A percentile compares a stretch with the other conserved stretches of the same genome.
Evolutionary conservation across 129 eudicot genomes (phyloP).

Genomic region (Chrysanthemum seticuspe): DNA sequence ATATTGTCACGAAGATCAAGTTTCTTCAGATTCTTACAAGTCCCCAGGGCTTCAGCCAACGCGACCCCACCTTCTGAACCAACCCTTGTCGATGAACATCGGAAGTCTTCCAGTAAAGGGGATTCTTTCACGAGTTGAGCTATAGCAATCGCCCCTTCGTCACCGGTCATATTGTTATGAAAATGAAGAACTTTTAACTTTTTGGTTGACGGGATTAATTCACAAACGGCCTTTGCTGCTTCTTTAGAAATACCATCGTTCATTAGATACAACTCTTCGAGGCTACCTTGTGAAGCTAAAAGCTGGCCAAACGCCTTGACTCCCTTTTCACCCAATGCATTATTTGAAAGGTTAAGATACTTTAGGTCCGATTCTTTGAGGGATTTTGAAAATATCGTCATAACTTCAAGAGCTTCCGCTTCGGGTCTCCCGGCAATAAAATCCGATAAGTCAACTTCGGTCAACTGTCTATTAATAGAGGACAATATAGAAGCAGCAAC

Average conservation of each 20-base stretch:
- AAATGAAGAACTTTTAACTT: constrained; percentile 51
- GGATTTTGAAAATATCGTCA: constrained; percentile 49
- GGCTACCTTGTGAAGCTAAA: constrained; percentile 50
- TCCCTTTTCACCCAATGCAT: constrained; percentile 74
- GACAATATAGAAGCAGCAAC: constrained; percentile 49
- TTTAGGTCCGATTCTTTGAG: constrained; percentile 46
- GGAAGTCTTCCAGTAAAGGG: constrained; percentile 51
- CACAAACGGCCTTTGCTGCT: constrained; percentile 49
- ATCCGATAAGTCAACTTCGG: constrained; percentile 62
- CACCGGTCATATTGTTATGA: constrained; percentile 76
- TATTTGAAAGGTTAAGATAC: constrained; percentile 53
- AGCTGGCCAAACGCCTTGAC: constrained; percentile 55
- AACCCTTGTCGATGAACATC: constrained; percentile 66
- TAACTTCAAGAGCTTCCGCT: constrained; percentile 65
- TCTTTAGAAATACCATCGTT: constrained; percentile 41
- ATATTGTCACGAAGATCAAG: constrained; percentile 61
- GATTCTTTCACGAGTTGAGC: constrained; percentile 42
- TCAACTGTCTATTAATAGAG: constrained; percentile 47
- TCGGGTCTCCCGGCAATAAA: constrained; percentile 65
- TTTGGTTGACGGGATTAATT: constrained; percentile 60
- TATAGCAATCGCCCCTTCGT: constrained; percentile 61
- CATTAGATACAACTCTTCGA: constrained; percentile 63
- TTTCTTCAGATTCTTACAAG: constrained; percentile 41
- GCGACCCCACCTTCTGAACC: constrained; percentile 61
- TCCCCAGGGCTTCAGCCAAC: constrained; percentile 49